Conservation (phyloP, 257 asterid species). For the Datura wrightii region DNA sequence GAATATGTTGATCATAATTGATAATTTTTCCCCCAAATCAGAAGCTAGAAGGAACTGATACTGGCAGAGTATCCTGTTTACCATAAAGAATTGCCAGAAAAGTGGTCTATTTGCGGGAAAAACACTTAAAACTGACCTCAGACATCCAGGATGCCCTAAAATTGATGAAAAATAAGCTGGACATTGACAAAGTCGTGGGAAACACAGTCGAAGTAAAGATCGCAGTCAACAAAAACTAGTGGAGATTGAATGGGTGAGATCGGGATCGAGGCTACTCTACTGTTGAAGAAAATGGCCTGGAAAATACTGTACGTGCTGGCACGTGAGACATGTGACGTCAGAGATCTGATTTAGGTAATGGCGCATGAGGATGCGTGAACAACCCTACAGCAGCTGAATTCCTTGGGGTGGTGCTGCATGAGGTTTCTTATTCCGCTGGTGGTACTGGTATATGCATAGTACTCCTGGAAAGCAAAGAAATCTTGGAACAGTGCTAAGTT, state of each 20-base stretch:
- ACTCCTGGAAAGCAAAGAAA: slow-evolving; percentile 16
- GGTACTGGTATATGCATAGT: slow-evolving; percentile 17
- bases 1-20: not conserved
- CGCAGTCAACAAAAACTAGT: not conserved
- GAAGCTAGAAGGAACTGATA: not conserved
- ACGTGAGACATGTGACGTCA: not conserved
- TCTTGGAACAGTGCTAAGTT: not conserved
- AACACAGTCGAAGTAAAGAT: not conserved
- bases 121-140: not conserved
- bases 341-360: not conserved
- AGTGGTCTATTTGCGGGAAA: not conserved
- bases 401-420: not conserved
- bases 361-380: not conserved
- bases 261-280: not conserved
- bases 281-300: not conserved
- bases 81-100: not conserved
- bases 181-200: not conserved
- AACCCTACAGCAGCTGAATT: slow-evolving; percentile 9
- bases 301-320: not conserved
- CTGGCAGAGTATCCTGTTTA: not conserved
- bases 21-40: not conserved
- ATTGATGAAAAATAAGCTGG: not conserved
- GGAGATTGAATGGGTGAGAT: not conserved
- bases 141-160: not conserved
- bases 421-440: not conserved